Evolutionary conservation across 2,329 filamentous ascomycete species (phyloP), one percentile per base, ranked within the genome.

Genomic region (Ascochyta clinopodiicola): DNA sequence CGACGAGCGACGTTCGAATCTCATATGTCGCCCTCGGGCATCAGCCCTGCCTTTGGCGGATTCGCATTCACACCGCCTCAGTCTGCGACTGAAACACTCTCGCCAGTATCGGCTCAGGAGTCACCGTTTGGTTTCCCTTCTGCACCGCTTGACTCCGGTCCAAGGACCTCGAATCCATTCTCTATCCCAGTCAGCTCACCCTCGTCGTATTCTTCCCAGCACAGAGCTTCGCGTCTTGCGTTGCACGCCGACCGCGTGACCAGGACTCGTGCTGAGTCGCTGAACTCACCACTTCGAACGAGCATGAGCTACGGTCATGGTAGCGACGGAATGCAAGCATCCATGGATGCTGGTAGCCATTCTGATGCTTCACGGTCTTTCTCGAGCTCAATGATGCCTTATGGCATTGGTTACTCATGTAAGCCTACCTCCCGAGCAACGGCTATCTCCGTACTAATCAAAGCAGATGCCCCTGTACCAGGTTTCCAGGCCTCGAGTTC

Each of bases 21-120:
- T 21, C 86, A 89, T 65, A 80, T 88, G 63, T 89, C 88, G 10
- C 83, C 88, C 0, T 85, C 86, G 0, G 86, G 85, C 10, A 80
- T 91, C 24, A 89, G 84, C 59, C 86, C 88, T 24, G 85, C 84
- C 0, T 89, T 90, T 73, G 85, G 86, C 9, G 81, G 81, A 60
- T 86, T 91, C 62, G 84, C 84, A 2, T 90, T 90, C 68, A 83
- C 83, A 47, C 81, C 84, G 40, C 79, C 79, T 7, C 79, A 81
- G 37, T 81, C 79, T 25, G 77, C 78, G 19, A 79, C 78, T 10
- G 52, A 56, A 9, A 37, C 52, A 8, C 52, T 56, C 15, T 81
- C 79, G 5, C 79, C 79, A 0, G 75, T 74, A 4, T 80, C 79
- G 13, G 69, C 71, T 8, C 76, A 78, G 32, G 78, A 75, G 24